Evolutionary conservation across 768 basidiomycete species (phyloP).

Genomic region (Russula abietina): DNA sequence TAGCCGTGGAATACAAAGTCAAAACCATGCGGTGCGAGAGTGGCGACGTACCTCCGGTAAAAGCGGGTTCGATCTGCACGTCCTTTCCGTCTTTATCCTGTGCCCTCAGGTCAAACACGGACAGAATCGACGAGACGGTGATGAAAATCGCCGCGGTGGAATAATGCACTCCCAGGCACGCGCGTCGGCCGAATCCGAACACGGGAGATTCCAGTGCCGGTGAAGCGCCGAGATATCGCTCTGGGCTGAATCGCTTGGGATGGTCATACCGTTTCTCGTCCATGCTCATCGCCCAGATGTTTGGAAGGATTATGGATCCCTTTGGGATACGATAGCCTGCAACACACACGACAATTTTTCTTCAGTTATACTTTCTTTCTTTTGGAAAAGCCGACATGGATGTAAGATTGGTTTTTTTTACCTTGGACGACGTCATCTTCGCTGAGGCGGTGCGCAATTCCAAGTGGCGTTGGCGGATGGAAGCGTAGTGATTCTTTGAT

Average conservation of each 20-base stretch:
- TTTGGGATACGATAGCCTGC: constrained; percentile 34
- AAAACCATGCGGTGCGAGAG: neutral
- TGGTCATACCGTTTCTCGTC: constrained; percentile 20
- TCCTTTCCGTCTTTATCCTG: constrained; percentile 20
- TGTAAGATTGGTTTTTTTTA: neutral
- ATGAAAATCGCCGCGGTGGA: constrained; percentile 23
- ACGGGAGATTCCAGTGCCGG: constrained; percentile 22
- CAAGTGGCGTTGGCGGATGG: constrained; percentile 24
- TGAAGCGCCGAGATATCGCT: constrained; percentile 12
- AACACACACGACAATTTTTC: neutral
- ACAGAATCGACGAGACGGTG: constrained; percentile 18
- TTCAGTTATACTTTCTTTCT: neutral
- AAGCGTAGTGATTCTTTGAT: constrained; percentile 25
- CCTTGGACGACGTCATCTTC: constrained; percentile 32
- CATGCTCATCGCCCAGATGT: constrained; percentile 30
- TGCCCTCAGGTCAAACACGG: constrained; percentile 19
- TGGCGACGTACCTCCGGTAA: constrained; percentile 21
- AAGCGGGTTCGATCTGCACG: constrained; percentile 16
- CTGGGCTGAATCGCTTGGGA: constrained; percentile 18
- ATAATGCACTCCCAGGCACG: constrained; percentile 20
- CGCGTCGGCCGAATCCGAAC: constrained; percentile 23
- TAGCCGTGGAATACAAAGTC: too few relatives aligned
- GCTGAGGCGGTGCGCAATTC: constrained; percentile 30
- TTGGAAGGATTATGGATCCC: constrained; percentile 32
- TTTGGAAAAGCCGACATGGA: neutral